phyloP scores from a whole-genome alignment of 139 green algal species.

The Auxenochlorella protothecoides region DNA sequence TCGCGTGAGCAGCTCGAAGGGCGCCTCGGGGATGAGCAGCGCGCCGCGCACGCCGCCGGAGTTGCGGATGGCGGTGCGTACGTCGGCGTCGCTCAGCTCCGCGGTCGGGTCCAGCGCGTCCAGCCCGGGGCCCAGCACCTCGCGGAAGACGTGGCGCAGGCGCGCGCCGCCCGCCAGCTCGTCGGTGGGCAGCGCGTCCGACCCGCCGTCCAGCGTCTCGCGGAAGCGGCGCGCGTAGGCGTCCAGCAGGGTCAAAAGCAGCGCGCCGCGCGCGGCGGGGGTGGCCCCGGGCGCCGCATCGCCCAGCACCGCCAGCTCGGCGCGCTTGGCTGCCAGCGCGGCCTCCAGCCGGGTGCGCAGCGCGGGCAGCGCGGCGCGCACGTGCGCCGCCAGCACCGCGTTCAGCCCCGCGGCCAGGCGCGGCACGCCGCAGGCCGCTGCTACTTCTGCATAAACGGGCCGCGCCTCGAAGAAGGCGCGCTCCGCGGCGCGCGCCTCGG shows the following conservation, averaged over 20 bases:
- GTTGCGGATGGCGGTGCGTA: slow-evolving; percentile 90
- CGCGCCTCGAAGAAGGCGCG: slow-evolving; percentile 52
- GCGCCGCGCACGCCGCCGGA: slow-evolving; percentile 66
- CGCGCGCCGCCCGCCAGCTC: slow-evolving; percentile 78
- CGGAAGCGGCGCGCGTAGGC: slow-evolving; percentile 50
- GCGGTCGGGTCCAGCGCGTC: slow-evolving; percentile 35
- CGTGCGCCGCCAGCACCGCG: slow-evolving; percentile 80
- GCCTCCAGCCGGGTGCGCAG: slow-evolving; percentile 33
- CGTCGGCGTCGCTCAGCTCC: slow-evolving; percentile 76
- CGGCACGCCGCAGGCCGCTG: slow-evolving; percentile 45
- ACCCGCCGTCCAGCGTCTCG: slow-evolving; percentile 75
- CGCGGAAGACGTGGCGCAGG: slow-evolving; percentile 71
- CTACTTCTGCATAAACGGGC: slow-evolving; percentile 52
- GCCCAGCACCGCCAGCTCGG: slow-evolving; percentile 44
- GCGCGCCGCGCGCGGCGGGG: slow-evolving; percentile 28
- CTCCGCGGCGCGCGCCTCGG: slow-evolving; percentile 31
- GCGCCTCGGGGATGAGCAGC: slow-evolving; percentile 82
- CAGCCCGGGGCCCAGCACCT: slow-evolving; percentile 61
- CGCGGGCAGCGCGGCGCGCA: slow-evolving; percentile 41
- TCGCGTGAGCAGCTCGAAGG: slow-evolving; percentile 88
- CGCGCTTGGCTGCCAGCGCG: slow-evolving; percentile 18
- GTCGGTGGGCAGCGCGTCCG: slow-evolving; percentile 53
- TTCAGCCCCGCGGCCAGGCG: slow-evolving; percentile 72
- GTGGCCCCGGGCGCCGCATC: slow-evolving; percentile 30
- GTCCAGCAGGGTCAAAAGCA: slow-evolving; percentile 78